phyloP scores from a whole-genome alignment of 2,329 filamentous ascomycete species.

The Achaetomium macrosporum region DNA sequence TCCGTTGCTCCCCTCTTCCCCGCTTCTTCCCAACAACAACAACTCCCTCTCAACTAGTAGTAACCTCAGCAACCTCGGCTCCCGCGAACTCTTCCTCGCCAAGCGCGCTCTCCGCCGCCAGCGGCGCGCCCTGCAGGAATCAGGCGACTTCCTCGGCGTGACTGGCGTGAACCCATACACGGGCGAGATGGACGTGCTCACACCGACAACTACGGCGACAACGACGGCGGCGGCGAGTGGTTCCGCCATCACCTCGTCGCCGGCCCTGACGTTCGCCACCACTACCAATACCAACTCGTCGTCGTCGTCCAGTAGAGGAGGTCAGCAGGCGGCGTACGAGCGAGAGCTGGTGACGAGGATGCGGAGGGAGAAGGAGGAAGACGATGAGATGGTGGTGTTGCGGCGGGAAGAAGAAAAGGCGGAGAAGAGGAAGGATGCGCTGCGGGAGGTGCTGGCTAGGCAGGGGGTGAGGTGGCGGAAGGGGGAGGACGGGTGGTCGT shows the following conservation, averaged over 20 bases:
- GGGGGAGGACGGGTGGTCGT: slow-evolving; percentile 45
- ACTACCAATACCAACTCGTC: no score
- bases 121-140: slow-evolving; percentile 35
- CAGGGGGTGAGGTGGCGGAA: slow-evolving; percentile 39
- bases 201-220: slow-evolving; percentile 34
- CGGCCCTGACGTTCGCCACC: neutral
- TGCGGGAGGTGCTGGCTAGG: slow-evolving; percentile 28
- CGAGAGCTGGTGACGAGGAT: neutral
- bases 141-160: slow-evolving; percentile 52
- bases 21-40: neutral
- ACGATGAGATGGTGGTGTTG: slow-evolving; percentile 28
- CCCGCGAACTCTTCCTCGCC: slow-evolving; percentile 26
- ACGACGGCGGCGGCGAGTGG: neutral
- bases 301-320: no score
- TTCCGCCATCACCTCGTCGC: neutral
- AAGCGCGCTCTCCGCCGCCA: slow-evolving; percentile 35
- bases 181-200: slow-evolving; percentile 46
- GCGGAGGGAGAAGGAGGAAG: slow-evolving; percentile 30
- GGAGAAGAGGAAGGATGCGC: slow-evolving; percentile 35
- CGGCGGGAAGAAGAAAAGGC: slow-evolving; percentile 30
- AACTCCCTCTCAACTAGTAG: neutral
- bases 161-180: slow-evolving; percentile 54
- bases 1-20: neutral
- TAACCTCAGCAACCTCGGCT: neutral
- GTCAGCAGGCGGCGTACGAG: no score